These are phyloP conservation scores for Cardamine resedifolia DNA, from an alignment of 345 rosid genomes.

Conservation along the genomic window DNA sequence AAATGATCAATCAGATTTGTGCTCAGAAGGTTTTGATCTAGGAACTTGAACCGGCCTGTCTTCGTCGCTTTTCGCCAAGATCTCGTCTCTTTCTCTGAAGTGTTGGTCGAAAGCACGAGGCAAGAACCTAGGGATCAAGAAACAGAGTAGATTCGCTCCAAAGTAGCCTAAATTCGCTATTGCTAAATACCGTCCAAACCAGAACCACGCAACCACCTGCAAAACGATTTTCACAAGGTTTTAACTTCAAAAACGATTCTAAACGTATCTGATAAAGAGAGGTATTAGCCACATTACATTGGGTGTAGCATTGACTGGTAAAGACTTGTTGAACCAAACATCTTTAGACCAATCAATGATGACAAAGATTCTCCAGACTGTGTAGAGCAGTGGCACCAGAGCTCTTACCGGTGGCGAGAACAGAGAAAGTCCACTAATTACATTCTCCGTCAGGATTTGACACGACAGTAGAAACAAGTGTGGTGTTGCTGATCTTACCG, in stretches of 20 bases:
- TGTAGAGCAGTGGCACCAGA: constrained; percentile 73
- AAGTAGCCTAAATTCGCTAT: constrained; percentile 62
- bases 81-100: constrained; percentile 60
- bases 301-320: constrained; percentile 49
- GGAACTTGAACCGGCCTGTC: constrained; percentile 46
- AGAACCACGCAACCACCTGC: constrained; percentile 63
- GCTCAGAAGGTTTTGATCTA: constrained; percentile 37
- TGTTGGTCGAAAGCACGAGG: constrained; percentile 82
- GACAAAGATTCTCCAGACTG: constrained; percentile 73
- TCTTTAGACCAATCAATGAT: constrained; percentile 64
- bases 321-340: constrained; percentile 67
- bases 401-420: constrained; percentile 89
- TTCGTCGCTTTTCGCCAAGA: constrained; percentile 49
- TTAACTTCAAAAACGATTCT: constrained; percentile 6
- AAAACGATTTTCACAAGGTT: constrained; percentile 28
- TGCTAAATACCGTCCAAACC: constrained; percentile 78
- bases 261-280: background rate
- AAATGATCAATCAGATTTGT: constrained; percentile 57
- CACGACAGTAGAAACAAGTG: constrained; percentile 81
- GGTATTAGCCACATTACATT: constrained; percentile 41
- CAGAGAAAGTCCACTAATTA: constrained; percentile 64
- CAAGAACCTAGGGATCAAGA: constrained; percentile 77
- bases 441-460: constrained; percentile 84
- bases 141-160: constrained; percentile 65
- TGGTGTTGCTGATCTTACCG: constrained; percentile 77